These are phyloP conservation scores for Filosporella fistucella DNA, from an alignment of 495 filamentous ascomycete genomes.

Conservation along the genomic window DNA sequence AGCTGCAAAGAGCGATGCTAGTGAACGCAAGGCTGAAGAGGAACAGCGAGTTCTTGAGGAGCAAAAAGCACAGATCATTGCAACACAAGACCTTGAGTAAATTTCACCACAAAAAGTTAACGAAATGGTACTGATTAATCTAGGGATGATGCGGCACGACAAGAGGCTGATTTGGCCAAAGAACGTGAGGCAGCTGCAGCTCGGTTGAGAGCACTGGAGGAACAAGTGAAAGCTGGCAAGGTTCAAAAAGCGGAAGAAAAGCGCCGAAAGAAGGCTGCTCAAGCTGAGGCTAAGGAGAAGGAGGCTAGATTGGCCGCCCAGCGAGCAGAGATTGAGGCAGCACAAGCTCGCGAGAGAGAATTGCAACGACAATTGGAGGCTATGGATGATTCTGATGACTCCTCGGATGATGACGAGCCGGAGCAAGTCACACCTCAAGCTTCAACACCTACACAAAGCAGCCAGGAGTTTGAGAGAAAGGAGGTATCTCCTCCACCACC, in stretches of 20 bases:
- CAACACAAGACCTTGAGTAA: slow-evolving; percentile 79
- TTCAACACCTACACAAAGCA: slow-evolving; percentile 67
- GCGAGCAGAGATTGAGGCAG: slow-evolving; percentile 87
- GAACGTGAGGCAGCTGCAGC: slow-evolving; percentile 81
- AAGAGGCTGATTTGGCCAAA: slow-evolving; percentile 72
- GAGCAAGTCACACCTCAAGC: slow-evolving; percentile 77
- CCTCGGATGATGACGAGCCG: slow-evolving; percentile 81
- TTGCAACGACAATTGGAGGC: slow-evolving; percentile 82
- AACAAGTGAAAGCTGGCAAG: slow-evolving; percentile 90
- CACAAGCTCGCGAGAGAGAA: slow-evolving; percentile 81
- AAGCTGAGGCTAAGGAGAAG: slow-evolving; percentile 82
- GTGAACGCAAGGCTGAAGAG: slow-evolving; percentile 47
- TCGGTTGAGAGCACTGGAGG: slow-evolving; percentile 81
- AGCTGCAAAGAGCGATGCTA: slow-evolving; percentile 57
- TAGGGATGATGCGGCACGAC: slow-evolving; percentile 70
- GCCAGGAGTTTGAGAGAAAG: slow-evolving; percentile 48
- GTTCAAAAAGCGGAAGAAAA: slow-evolving; percentile 97
- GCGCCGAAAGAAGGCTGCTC: slow-evolving; percentile 79
- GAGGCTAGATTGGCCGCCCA: slow-evolving; percentile 80
- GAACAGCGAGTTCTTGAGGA: slow-evolving; percentile 58
- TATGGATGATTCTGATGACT: slow-evolving; percentile 67
- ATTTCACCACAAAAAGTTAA: slow-evolving; percentile 31
- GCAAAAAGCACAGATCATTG: slow-evolving; percentile 72
- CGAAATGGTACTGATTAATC: slow-evolving; percentile 31
- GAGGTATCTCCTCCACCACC: slow-evolving; percentile 42